Evolutionary conservation across 495 filamentous ascomycete species (phyloP).

Genomic region (Tuber melanosporum): DNA sequence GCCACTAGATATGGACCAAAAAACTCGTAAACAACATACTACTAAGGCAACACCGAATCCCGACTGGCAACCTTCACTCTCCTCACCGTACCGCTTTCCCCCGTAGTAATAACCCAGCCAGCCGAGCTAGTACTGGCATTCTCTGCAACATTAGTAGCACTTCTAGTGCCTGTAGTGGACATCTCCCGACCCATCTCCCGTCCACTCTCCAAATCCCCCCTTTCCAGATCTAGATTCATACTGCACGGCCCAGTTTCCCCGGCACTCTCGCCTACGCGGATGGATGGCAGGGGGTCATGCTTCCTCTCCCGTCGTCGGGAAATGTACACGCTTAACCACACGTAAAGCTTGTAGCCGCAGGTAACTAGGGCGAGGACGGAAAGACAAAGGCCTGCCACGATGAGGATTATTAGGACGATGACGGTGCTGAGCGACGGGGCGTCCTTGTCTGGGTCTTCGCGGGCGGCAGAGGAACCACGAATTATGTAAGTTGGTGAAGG

Average conservation of each 20-base stretch:
- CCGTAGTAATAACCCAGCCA: neutral
- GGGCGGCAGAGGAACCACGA: neutral
- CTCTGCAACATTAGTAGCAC: neutral
- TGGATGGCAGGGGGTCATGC: neutral
- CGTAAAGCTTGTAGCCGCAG: neutral
- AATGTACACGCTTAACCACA: neutral
- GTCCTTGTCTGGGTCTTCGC: neutral
- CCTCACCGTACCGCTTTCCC: neutral
- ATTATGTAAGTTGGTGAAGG: neutral
- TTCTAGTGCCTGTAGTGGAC: neutral
- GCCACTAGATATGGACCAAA: neutral
- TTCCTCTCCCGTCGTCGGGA: neutral
- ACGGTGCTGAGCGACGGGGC: neutral
- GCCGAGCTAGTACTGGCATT: neutral
- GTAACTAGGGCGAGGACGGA: neutral
- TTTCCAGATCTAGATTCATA: neutral
- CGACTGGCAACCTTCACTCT: neutral
- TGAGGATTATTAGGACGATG: neutral
- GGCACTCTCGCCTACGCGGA: neutral
- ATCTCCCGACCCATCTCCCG: neutral
- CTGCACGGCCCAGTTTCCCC: neutral
- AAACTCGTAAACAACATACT: neutral
- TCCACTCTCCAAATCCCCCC: neutral
- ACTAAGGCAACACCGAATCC: neutral
- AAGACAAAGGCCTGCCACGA: neutral